Evolutionary conservation across 1,284 basidiomycete species (phyloP), one percentile per base, ranked within the genome.

Genomic region (Rhodotorula sp.): DNA sequence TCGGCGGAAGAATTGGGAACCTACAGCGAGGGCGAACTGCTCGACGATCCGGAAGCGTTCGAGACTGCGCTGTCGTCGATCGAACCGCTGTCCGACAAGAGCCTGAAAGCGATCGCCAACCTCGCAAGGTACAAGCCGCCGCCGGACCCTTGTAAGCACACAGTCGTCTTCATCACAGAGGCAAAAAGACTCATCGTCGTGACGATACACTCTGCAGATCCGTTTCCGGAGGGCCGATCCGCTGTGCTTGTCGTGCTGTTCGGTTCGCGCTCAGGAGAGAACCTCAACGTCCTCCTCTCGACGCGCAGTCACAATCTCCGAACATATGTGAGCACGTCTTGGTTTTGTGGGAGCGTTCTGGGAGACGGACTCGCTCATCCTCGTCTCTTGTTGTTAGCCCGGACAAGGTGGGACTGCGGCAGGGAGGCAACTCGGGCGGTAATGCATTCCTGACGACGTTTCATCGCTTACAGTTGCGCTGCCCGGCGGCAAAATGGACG

Each of bases 401-500:
- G 77, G 77, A 42, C 75, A 78, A 60, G 69, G 69, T 65, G 37
- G 37, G 37, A 42, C 37, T 42, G 37, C 37, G 37, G 37, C 37
- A 8, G 14, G 37, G 37, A 42, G 37, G 12, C 12, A 12, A 42
- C 2, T 42, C 37, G 12, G 12, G 12, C 37, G 37, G 14, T 42
- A 12, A 14, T 14, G 37, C 12, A 42, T 42, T 42, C 37, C 37
- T 42, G 6, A 12, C 58, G 46, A 58, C n/a, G 4, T 17, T 6
- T 1, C 10, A 15, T 20, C 4, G 4, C 2, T 0, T 0, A 17
- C 63, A 71, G 77, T 78, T 5, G 76, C 77, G 0, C 30, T 77
- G 26, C 77, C 77, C 0, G 77, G 77, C 44, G 76, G 77, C 12
- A 78, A 77, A 58, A 70, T 75, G 64, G 77, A 78, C 30, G 61